Conservation (phyloP, 192 early-diverging fungal genomes). For the Backusella australiensis region DNA sequence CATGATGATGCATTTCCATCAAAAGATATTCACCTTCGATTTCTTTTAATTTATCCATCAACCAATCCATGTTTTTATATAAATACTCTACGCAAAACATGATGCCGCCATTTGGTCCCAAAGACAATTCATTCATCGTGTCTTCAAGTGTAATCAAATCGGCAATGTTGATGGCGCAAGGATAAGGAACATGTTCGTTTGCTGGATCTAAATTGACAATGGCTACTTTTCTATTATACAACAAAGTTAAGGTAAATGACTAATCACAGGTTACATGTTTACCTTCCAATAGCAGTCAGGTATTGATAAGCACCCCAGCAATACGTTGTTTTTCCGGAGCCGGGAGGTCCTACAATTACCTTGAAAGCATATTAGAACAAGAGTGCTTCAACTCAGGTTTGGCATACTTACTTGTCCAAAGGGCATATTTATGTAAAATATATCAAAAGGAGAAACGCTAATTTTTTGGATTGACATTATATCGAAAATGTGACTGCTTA, state of each 20-base stretch:
- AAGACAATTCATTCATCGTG: conserved; percentile 83
- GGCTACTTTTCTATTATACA: conserved; percentile 59
- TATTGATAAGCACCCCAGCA: conserved; percentile 91
- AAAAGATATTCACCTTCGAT: conserved; percentile 35
- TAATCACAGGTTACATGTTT: not conserved
- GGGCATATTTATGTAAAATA: no score
- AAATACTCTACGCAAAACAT: conserved; percentile 97
- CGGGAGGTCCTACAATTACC: conserved; percentile 93
- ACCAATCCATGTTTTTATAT: conserved; percentile 89
- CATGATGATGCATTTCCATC: not conserved
- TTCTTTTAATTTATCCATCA: conserved; percentile 70
- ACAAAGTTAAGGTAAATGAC: not conserved
- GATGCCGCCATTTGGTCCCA: conserved; percentile 96
- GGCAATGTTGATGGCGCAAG: conserved; percentile 76
- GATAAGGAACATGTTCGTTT: conserved; percentile 86
- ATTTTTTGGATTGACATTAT: no score
- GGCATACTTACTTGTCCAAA: no score
- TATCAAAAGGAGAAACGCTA: no score
- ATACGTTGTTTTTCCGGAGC: conserved; percentile 95
- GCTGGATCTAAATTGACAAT: conserved; percentile 98
- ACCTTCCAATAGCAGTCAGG: conserved; percentile 71
- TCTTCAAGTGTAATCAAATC: conserved; percentile 94
- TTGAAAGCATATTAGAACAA: conserved; percentile 23
- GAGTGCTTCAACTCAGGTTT: not conserved
- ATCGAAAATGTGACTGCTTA: no score